Evolutionary conservation across 345 rosid genomes (phyloP).

Genomic region (Anacardium occidentale): DNA sequence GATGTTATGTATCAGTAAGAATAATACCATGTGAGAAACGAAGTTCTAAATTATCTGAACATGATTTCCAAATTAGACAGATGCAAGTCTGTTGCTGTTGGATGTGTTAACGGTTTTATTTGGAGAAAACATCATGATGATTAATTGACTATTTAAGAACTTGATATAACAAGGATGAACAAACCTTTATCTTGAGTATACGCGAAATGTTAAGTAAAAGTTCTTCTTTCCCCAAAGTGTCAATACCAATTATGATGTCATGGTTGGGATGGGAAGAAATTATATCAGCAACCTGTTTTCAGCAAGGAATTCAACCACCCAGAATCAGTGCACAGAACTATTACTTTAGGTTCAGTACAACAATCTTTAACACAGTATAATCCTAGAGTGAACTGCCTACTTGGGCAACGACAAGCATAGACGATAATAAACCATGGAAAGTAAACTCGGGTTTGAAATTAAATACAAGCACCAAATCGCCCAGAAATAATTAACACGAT

Average conservation of each 20-base stretch:
- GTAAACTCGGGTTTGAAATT: slow-evolving; percentile 2
- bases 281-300: slow-evolving; percentile 54
- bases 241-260: slow-evolving; percentile 67
- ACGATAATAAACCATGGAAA: neutral
- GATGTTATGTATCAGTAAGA: neutral
- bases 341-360: neutral
- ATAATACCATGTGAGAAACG: neutral
- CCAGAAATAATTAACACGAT: neutral
- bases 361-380: slow-evolving; percentile 5
- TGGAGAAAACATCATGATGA: neutral
- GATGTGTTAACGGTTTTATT: neutral
- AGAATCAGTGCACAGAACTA: neutral
- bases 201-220: slow-evolving; percentile 54
- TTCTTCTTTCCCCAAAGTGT: slow-evolving; percentile 73
- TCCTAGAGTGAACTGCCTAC: neutral
- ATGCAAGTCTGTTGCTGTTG: neutral
- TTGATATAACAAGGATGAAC: neutral
- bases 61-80: neutral
- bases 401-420: neutral
- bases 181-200: slow-evolving; percentile 56
- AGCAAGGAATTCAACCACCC: slow-evolving; percentile 14
- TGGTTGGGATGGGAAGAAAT: slow-evolving; percentile 66
- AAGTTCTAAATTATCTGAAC: neutral
- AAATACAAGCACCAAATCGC: neutral
- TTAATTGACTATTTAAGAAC: neutral